Base-by-base conservation (phyloP, 495 filamentous ascomycete genomes). In the Talaromyces nanjingensis region DNA sequence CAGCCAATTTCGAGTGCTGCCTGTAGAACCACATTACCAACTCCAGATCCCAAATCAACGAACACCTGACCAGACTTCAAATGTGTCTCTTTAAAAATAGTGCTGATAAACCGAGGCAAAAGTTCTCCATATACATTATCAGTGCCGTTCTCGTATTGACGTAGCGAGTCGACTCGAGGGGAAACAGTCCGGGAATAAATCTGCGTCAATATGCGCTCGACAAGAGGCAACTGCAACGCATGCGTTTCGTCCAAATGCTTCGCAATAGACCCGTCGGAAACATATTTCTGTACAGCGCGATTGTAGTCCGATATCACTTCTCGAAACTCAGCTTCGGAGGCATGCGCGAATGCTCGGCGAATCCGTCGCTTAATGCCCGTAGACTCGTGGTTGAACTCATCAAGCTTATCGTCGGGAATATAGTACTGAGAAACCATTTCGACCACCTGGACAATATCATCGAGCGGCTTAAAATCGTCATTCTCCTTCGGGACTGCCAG, bases 101-200 rank as follows among this genome's bases (percentile, higher is more conserved):
- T 84, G 64, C 88, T 88, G 65, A 92, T 84, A 71, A 98, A 96
- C 2, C 86, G 86, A 20, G 91, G 90, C 7, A 94, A 81, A 29
- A 98, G 83, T 71, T 98, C 94, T 66, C 94, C 94, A 72, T 98
- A 98, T 20, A 96, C 91, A 66, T 94, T 91, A 74, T 94, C 90
- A 47, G 86, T 88, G 64, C 92, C 93, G 66, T 91, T 90, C 70
- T 94, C 84, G 70, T 96, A 96, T 64, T 90, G 86, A 45, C 86
- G 85, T 9, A 98, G 84, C 16, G 84, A 82, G 55, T 93, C 89
- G 14, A 96, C 91, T 64, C 88, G 83, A 42, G 92, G 92, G 6
- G 92, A 93, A 22, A 98, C 94, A 4, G 91, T 96, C 59, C 94
- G 92, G 65, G 89, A 87, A 75, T 97, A 97, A 6, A 89, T 88